Evolutionary conservation across 2,329 filamentous ascomycete genomes (phyloP), one percentile per base, ranked within the genome.

Genomic region (Didymella lethalis): DNA sequence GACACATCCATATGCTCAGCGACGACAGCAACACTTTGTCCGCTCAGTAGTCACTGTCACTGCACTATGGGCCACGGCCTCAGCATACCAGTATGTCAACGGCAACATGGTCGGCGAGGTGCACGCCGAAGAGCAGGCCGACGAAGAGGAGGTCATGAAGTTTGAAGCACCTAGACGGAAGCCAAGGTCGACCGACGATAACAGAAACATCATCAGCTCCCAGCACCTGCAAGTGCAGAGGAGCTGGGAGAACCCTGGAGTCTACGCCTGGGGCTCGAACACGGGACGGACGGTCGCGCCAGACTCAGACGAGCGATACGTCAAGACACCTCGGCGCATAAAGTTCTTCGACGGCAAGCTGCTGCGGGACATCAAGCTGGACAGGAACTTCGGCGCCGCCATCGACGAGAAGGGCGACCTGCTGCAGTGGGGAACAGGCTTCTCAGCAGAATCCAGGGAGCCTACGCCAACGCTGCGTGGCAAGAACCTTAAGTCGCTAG

Each of bases 181-280:
- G 55, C 74, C 79, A 2, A 68, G 69, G 1, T 88, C 87, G 7
- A 87, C 87, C 64, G 91, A 93, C 75, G 89, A 92, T 64, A 88
- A 89, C 63, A 80, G 90, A 57, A 90, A 93, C 54, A 78, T 90
- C 57, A 87, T 96, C 67, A 94, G 90, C 72, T 91, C 90, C 11
- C 92, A 96, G 75, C 92, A 96, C 78, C 80, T 92, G 6, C 94
- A 97, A 79, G 90, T 97, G 58, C 92, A 91, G 79, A 87, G 86
- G 72, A 96, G 91, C 77, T 85, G 87, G 82, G 86, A 88, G 77
- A 88, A 91, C 60, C 94, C 95, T 0, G 95, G 93, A 2, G 90
- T 98, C 0, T 98, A 96, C 78, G 88, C 90, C 5, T 99, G 95
- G 94, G 95, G 95, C 0, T 92, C 90, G 18, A 99, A 99, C 70